Percentiles rank a stretch among this genome's conserved stretches.
Evolutionary conservation across 2,329 filamentous ascomycete species (phyloP).

Genomic region (Periconia sp.): DNA sequence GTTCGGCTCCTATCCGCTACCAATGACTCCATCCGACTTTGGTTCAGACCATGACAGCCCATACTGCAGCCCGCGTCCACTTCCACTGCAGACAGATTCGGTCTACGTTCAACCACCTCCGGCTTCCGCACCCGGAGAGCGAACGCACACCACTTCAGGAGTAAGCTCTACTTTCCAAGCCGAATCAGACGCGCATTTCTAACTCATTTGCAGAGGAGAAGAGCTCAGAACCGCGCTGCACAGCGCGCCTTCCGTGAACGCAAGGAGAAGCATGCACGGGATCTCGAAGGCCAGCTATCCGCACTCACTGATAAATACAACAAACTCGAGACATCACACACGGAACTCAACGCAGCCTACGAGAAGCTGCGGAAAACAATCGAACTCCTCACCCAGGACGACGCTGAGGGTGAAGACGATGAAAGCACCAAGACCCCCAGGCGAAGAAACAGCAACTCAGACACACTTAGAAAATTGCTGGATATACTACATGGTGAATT

Average conservation of each 20-base stretch:
- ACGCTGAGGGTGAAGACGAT: conserved; percentile 36
- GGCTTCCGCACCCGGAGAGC: conserved; percentile 29
- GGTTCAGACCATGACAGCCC: conserved; percentile 47
- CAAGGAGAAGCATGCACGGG: conserved; percentile 69
- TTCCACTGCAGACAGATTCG: conserved; percentile 33
- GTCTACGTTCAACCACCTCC: conserved; percentile 23
- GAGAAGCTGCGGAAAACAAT: conserved; percentile 49
- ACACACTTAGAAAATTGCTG: conserved; percentile 46
- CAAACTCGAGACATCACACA: conserved; percentile 61
- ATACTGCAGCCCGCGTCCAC: conserved; percentile 44
- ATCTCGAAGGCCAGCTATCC: conserved; percentile 64
- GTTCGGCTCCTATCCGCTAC: conserved; percentile 40
- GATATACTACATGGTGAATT: conserved; percentile 48
- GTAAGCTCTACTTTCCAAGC: conserved; percentile 29
- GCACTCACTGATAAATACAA: conserved; percentile 63
- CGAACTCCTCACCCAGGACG: conserved; percentile 44
- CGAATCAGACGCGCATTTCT: conserved; percentile 5
- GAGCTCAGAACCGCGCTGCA: conserved; percentile 66
- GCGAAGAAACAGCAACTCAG: conserved; percentile 34
- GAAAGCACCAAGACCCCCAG: conserved; percentile 25
- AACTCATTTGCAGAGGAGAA: conserved; percentile 54
- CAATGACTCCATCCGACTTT: conserved; percentile 48
- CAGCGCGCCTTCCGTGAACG: conserved; percentile 67
- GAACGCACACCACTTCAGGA: conserved; percentile 47
- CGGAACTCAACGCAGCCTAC: conserved; percentile 45